Base-by-base conservation (phyloP, 179 eudicot genomes). In the Amaranthus tricolor region DNA sequence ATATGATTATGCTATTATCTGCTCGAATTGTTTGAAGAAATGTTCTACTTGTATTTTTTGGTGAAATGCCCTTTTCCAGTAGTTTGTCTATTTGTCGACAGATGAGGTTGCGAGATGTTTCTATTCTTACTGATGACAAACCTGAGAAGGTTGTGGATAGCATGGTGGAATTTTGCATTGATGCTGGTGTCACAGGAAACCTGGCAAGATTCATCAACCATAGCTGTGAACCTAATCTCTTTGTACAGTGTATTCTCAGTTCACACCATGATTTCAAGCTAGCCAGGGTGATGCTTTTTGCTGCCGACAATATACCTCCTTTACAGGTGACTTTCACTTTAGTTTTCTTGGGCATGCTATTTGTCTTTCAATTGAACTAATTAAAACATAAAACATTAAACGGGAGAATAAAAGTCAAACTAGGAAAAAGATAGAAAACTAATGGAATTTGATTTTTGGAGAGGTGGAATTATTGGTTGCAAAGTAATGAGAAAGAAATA, bases 271-370 rank as follows among this genome's bases (percentile, higher is more conserved):
- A 94, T 9, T 14, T 86, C 24, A 84, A 77, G 50, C 86, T 82
- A 9, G 98, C 98, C 2, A 78, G 94, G 74, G 83, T 94, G 20
- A 76, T 92, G 80, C 86, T 94, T 2, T 85, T 92, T 80, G 98
- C 98, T 15, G 91, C 97, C 11, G 98, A 94, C 64, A 90, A 94
- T 74, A 94, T 94, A 66, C 92, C 96, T n/a, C 98, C 98, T 6
- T 62, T 94, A 61, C 86, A 86, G 93, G 98, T 92, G 17, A 20
- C 68, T 47, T 75, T 44, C 31, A 13, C 13, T 49, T 9, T 2
- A 4, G 20, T 47, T 66, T 6, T 45, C 11, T 11, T 56, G 17
- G 59, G 6, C 6, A 9, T 56, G 17, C 7, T 56, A 56, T 6
- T 56, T 56, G 59, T 56, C 19, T n/a, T 13, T 6, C 40, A 31